Conservation (phyloP, 1,139 yeast species). For the Yamadazyma conglobata region DNA sequence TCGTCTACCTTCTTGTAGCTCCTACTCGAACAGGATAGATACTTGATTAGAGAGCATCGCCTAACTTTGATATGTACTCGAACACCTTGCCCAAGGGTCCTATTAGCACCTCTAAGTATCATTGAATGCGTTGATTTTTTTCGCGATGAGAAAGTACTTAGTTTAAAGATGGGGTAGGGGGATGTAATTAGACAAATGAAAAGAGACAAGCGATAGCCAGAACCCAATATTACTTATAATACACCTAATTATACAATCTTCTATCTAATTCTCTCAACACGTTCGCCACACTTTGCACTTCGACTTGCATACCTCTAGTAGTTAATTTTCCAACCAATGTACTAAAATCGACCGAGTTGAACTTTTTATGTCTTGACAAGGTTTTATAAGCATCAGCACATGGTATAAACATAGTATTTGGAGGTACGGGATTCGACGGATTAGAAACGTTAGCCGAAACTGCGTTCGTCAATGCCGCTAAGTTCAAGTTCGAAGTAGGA, state of each 20-base stretch:
- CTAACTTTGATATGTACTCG: no score
- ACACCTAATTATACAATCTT: slow-evolving; percentile 54
- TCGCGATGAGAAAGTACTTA: no score
- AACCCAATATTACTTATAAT: no score
- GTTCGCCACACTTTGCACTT: slow-evolving; percentile 81
- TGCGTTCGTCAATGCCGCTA: slow-evolving; percentile 3
- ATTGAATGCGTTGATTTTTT: no score
- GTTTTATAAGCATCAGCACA: slow-evolving; percentile 88
- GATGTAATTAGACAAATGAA: no score
- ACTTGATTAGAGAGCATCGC: no score
- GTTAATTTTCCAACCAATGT: slow-evolving; percentile 71
- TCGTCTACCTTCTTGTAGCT: no score
- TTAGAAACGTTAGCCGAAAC: slow-evolving; percentile 6
- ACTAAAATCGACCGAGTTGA: slow-evolving; percentile 68
- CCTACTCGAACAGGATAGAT: no score
- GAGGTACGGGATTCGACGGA: slow-evolving; percentile 19
- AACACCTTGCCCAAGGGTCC: no score
- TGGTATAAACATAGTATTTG: slow-evolving; percentile 58
- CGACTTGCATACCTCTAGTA: slow-evolving; percentile 85
- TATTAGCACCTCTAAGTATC: no score
- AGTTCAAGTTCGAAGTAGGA: slow-evolving; percentile 2
- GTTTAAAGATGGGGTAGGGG: no score
- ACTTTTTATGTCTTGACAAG: slow-evolving; percentile 73
- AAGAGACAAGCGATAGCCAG: no score
- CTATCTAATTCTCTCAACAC: slow-evolving; percentile 77